These are phyloP conservation scores for Lachnellula occidentalis DNA, from an alignment of 2,329 filamentous ascomycete species.

Conservation along the genomic window DNA sequence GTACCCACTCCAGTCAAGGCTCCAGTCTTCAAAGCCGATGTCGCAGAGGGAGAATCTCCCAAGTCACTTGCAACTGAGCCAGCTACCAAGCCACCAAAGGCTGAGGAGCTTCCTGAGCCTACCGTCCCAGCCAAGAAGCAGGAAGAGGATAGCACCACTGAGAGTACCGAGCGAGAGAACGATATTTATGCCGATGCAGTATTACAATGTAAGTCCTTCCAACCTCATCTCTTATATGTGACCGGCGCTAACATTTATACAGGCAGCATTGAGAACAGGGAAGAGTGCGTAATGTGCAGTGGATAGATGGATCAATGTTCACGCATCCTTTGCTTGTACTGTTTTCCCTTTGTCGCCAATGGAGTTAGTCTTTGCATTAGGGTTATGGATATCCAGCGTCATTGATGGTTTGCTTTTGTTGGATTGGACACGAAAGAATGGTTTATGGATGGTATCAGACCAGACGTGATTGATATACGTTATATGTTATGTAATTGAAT, in stretches of 20 bases:
- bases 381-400: background rate
- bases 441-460: background rate
- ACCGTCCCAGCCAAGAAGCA: slow-evolving; percentile 52
- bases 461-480: background rate
- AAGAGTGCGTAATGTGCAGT: slow-evolving; percentile 95
- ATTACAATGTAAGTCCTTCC: slow-evolving; percentile 66
- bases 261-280: slow-evolving; percentile 95
- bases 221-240: background rate
- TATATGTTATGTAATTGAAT: background rate
- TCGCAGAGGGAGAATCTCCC: slow-evolving; percentile 71
- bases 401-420: slow-evolving; percentile 1
- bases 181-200: slow-evolving; percentile 96
- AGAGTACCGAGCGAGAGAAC: slow-evolving; percentile 68
- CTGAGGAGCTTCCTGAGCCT: slow-evolving; percentile 59
- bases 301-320: slow-evolving; percentile 49
- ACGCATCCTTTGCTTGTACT: slow-evolving; percentile 16
- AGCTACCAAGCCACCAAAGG: slow-evolving; percentile 47
- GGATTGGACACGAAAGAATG: background rate
- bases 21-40: slow-evolving; percentile 69
- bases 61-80: slow-evolving; percentile 73
- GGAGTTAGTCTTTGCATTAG: background rate
- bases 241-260: slow-evolving; percentile 31
- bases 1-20: slow-evolving; percentile 50
- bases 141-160: slow-evolving; percentile 67
- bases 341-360: background rate